Evolutionary conservation across 371 early-diverging fungal species (phyloP).

Genomic region (Blastocladiella emersonii): DNA sequence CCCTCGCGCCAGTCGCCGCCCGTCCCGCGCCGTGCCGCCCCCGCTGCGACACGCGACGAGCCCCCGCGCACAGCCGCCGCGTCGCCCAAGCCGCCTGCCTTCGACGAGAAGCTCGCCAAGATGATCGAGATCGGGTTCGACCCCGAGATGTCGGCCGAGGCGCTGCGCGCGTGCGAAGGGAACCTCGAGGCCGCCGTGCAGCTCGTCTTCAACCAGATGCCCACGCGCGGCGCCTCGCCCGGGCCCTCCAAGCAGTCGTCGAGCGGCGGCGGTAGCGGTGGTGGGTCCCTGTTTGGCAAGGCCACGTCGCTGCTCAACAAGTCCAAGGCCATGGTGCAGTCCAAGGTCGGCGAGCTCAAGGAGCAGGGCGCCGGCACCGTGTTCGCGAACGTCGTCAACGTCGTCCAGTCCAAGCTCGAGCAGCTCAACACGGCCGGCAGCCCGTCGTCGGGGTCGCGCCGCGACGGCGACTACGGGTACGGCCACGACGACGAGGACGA

Average conservation of each 20-base stretch:
- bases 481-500: conserved; percentile 8
- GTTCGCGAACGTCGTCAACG: not conserved
- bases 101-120: not conserved
- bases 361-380: conserved; percentile 1
- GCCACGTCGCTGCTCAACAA: conserved; percentile 53
- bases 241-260: not conserved
- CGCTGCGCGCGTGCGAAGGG: not conserved
- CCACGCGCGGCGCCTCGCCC: not conserved
- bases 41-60: not conserved
- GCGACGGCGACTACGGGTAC: not conserved
- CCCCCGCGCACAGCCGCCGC: not conserved
- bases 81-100: too few relatives aligned
- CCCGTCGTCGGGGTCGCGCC: not conserved
- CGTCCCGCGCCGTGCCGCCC: too few relatives aligned
- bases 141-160: not conserved
- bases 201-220: not conserved
- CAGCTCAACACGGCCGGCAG: conserved; percentile 9
- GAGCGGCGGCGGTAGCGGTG: not conserved
- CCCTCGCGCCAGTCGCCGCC: not conserved
- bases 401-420: conserved; percentile 8
- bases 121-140: not conserved
- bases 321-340: conserved; percentile 48
- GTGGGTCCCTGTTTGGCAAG: conserved; percentile 44
- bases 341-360: conserved; percentile 47
- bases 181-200: not conserved